Evolutionary conservation across 768 basidiomycete species (phyloP).

Genomic region (Termitomyces sp.): DNA sequence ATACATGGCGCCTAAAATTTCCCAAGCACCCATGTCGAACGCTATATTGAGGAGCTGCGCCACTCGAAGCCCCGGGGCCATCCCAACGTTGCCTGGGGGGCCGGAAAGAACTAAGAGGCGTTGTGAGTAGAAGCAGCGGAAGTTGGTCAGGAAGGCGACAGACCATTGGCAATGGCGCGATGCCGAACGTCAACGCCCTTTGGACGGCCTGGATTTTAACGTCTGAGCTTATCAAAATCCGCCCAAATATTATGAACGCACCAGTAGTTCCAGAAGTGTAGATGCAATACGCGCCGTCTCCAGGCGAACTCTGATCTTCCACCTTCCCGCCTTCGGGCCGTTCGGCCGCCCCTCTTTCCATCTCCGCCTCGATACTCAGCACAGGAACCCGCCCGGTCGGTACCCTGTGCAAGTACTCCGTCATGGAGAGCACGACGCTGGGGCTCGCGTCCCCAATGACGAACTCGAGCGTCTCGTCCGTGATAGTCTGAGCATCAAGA

Average conservation of each 20-base stretch:
- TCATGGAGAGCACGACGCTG: slow-evolving; percentile 34
- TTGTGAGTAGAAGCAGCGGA: slow-evolving; percentile 1
- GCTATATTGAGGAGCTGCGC: slow-evolving; percentile 59
- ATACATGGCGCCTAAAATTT: slow-evolving; percentile 43
- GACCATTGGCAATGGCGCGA: slow-evolving; percentile 52
- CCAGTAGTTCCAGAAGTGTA: slow-evolving; percentile 49
- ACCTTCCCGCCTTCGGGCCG: slow-evolving; percentile 27
- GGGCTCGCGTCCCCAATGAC: slow-evolving; percentile 43
- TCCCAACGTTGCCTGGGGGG: slow-evolving; percentile 51
- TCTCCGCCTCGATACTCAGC: slow-evolving; percentile 26
- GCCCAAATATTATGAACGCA: background rate
- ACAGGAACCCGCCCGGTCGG: slow-evolving; percentile 14
- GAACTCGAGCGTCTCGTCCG: slow-evolving; percentile 46
- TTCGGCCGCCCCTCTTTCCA: slow-evolving; percentile 22
- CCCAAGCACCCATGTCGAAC: slow-evolving; percentile 68
- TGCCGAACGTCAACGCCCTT: slow-evolving; percentile 61
- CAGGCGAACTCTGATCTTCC: slow-evolving; percentile 29
- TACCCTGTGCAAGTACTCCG: slow-evolving; percentile 35
- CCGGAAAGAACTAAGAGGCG: slow-evolving; percentile 25
- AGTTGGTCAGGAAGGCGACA: background rate
- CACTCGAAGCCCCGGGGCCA: slow-evolving; percentile 50
- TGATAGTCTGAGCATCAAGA: slow-evolving; percentile 50
- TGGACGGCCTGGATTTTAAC: slow-evolving; percentile 41
- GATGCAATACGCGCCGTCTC: slow-evolving; percentile 51
- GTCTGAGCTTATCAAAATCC: slow-evolving; percentile 16